Conservation (phyloP, 345 rosid genomes). For the Noccaea caerulescens region DNA sequence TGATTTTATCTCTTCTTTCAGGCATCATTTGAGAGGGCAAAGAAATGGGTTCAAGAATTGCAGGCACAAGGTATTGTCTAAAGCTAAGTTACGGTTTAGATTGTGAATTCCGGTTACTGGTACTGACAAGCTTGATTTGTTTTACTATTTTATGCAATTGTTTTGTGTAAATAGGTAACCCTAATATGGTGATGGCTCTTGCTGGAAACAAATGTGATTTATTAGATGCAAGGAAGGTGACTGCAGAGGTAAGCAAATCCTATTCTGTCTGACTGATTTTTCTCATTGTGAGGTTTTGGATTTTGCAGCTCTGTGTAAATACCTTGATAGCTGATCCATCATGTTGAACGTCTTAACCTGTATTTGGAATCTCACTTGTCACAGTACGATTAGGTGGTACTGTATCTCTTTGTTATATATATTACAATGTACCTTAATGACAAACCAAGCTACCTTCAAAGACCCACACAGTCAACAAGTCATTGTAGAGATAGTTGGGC, state of each 20-base stretch:
- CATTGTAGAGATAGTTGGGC: constrained; percentile 15
- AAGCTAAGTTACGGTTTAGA: constrained; percentile 3
- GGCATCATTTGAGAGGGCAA: constrained; percentile 96
- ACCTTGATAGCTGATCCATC: constrained; percentile 25
- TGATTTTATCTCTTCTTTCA: constrained; percentile 31
- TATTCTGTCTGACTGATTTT: constrained; percentile 10
- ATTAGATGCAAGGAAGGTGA: constrained; percentile 76
- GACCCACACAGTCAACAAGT: constrained; percentile 8
- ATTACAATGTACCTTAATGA: constrained; percentile 19
- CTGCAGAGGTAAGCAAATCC: constrained; percentile 65
- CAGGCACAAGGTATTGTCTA: constrained; percentile 79
- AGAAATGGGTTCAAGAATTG: constrained; percentile 98
- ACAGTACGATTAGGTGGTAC: constrained; percentile 17
- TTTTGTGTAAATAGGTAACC: constrained; percentile 60
- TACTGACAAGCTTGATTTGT: neutral
- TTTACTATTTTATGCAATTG: neutral
- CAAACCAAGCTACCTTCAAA: constrained; percentile 21
- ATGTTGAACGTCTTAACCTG: constrained; percentile 8
- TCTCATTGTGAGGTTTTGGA: neutral
- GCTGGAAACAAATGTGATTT: constrained; percentile 95
- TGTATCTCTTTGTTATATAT: constrained; percentile 12
- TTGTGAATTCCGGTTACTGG: neutral
- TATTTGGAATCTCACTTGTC: constrained; percentile 1
- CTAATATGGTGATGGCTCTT: constrained; percentile 90
- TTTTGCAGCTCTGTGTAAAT: constrained; percentile 3